Evolutionary conservation across 208 protist species (phyloP), one percentile per base, ranked within the genome.

Genomic region (Endotrypanum monterogeii): DNA sequence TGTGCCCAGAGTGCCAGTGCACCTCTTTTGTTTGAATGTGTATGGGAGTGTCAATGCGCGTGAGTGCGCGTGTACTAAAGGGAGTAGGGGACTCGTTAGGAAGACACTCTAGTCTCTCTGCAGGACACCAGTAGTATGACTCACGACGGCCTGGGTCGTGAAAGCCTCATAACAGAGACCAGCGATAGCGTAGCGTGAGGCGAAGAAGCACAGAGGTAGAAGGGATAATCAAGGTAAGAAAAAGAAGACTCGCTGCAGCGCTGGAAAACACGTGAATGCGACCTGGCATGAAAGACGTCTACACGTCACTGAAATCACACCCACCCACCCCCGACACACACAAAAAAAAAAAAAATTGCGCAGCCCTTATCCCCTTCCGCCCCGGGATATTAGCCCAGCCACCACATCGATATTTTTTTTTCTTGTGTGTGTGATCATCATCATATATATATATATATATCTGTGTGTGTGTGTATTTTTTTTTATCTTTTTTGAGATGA

Each of bases 391-490:
- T n/a, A n/a, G n/a, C n/a, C n/a, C n/a, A n/a, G n/a, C n/a, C n/a
- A n/a, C n/a, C n/a, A n/a, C 16, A 30, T 56, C 16, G 23, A 6
- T 20, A 4, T 18, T 69, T 12, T 12, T 44, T 55, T 69, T 39
- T 55, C 6, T 69, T 3, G 2, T 30, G 58, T 23, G 58, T 23
- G 58, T 44, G n/a, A 25, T 30, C 28, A 25, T 67, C 32, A 25
- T 11, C 5, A 48, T 48, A 5, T 11, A 11, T 48, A 50, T 60
- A 37, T 28, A 8, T 56, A 12, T 58, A 28, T n/a, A 11, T 46
- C 37, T 35, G 28, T 74, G 71, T 25, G 66, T 4, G 57, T n/a
- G 3, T 62, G 20, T n/a, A 32, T 66, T 66, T 25, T 67, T 32
- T 51, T 67, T 52, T 67, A 48, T 28, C 51, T 32, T n/a, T 50